Evolutionary conservation across 768 basidiomycete genomes (phyloP), one percentile per base, ranked within the genome.

Genomic region (Cyclocybe aegerita): DNA sequence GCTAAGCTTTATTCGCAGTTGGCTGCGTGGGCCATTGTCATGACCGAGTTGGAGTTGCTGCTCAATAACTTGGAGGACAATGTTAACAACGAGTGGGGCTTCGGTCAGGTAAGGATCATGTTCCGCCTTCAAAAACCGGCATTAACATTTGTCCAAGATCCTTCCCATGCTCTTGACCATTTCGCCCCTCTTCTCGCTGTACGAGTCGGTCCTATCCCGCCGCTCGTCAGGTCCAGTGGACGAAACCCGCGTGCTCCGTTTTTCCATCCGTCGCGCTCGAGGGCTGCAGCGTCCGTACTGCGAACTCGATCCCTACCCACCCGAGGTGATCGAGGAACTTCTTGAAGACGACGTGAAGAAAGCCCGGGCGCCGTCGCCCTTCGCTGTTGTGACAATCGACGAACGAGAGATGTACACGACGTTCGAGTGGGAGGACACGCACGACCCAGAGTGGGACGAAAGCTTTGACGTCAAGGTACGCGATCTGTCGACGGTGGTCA

Each of bases 121-220:
- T 32, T 9, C 41, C 1, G 9, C 31, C 4, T 14, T 3, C 14
- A 39, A 10, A 11, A 11, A 4, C 17, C 33, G 15, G 16, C 11
- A 23, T 9, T 32, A 2, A 49, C 32, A 23, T 11, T 23, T 40
- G 14, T n/a, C 7, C 2, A 31, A 64, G 62, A 52, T 64, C n/a
- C 45, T 64, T 4, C 60, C 63, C 9, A 54, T 64, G 2, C 44
- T 64, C 7, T 53, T 64, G 1, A 64, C 63, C 2, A 62, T 64
- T 9, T 58, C 63, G 3, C 60, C 62, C 1, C 45, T 63, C 31
- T 59, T 63, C 40, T 59, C 62, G 4, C 52, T 63, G 0, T 60
- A 50, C 33, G 62, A 63, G 46, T 55, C 52, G 4, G 39, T 59
- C 14, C 48, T 61, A 7, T 52, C 58, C 10, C 54, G 53, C n/a